Evolutionary conservation across 1,139 yeast species (phyloP).

Genomic region (Spathaspora sp.): DNA sequence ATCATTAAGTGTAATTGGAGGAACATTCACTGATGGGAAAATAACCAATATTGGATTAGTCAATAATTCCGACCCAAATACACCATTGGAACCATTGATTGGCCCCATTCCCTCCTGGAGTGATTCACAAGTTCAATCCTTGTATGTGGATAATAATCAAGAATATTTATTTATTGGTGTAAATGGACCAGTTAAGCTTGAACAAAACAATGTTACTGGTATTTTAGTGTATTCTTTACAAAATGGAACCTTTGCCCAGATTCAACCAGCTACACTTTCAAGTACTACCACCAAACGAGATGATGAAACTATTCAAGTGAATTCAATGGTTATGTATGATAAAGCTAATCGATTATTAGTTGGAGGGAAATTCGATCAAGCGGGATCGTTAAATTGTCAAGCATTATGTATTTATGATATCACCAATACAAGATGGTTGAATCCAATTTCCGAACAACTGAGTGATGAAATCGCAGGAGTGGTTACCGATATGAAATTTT

Average conservation of each 20-base stretch:
- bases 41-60: conserved; percentile 44
- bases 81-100: conserved; percentile 25
- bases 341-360: conserved; percentile 55
- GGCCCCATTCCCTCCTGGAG: conserved; percentile 37
- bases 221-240: conserved; percentile 52
- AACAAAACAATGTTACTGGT: conserved; percentile 36
- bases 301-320: conserved; percentile 38
- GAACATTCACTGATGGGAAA: conserved; percentile 28
- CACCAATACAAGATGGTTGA: conserved; percentile 53
- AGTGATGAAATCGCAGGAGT: conserved; percentile 44
- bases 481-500: conserved; percentile 56
- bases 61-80: conserved; percentile 23
- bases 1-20: conserved; percentile 54
- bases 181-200: conserved; percentile 41
- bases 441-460: conserved; percentile 38
- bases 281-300: conserved; percentile 13
- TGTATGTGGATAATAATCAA: conserved; percentile 40
- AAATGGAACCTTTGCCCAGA: conserved; percentile 32
- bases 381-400: conserved; percentile 60
- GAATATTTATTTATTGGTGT: conserved; percentile 51
- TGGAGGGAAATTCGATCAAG: conserved; percentile 71
- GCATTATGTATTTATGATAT: conserved; percentile 70
- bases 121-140: conserved; percentile 31
- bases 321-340: conserved; percentile 54
- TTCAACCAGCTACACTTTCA: conserved; percentile 50